Conservation (phyloP, 805 yeast species). For the Kluyveromyces siamensis region DNA sequence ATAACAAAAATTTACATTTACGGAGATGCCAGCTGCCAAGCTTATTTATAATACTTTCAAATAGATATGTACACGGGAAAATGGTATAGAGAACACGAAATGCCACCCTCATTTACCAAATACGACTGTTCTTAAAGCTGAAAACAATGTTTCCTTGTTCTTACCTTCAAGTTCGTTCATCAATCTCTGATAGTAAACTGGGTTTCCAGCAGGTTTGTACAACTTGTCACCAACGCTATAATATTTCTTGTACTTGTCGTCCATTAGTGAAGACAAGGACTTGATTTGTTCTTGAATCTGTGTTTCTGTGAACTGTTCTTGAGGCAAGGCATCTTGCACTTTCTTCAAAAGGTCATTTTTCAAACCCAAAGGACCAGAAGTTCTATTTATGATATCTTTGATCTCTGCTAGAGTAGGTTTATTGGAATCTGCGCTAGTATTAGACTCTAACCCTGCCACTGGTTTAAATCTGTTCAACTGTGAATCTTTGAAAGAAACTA, state of each 20-base stretch:
- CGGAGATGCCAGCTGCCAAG: no score
- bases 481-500: constrained; percentile 58
- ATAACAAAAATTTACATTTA: no score
- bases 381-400: constrained; percentile 30
- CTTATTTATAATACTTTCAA: not conserved
- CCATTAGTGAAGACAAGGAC: constrained; percentile 47
- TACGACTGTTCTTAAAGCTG: constrained; percentile 65
- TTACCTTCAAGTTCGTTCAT: constrained; percentile 64
- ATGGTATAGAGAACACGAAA: not conserved
- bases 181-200: constrained; percentile 64
- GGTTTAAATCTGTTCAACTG: constrained; percentile 51
- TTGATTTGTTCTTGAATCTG: constrained; percentile 44
- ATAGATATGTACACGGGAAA: not conserved
- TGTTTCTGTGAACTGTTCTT: constrained; percentile 43
- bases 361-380: constrained; percentile 33
- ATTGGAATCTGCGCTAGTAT: constrained; percentile 30
- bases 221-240: constrained; percentile 60
- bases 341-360: constrained; percentile 40
- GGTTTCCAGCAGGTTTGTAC: constrained; percentile 75
- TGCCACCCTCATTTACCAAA: constrained; percentile 48
- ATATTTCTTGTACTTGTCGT: constrained; percentile 53
- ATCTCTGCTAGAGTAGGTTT: constrained; percentile 35
- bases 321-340: constrained; percentile 34
- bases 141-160: constrained; percentile 51
- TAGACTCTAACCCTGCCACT: constrained; percentile 40